Evolutionary conservation across 192 early-diverging fungal species (phyloP).

Genomic region (Backusella sp.): DNA sequence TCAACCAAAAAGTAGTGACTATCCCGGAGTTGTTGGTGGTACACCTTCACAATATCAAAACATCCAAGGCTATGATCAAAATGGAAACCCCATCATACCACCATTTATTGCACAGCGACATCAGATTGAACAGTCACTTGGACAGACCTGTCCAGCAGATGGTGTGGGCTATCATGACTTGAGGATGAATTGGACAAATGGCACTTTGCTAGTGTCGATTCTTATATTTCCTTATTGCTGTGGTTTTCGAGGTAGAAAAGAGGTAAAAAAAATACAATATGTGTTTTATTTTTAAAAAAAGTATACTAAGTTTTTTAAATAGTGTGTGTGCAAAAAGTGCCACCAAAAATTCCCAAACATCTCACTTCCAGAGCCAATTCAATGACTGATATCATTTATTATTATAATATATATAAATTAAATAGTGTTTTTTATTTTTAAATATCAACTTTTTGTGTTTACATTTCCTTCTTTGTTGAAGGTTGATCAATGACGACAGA

Average conservation of each 20-base stretch:
- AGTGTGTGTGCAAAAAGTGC: slow-evolving; percentile 34
- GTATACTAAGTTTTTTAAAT: not conserved
- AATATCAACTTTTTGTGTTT: not conserved
- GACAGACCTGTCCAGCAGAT: slow-evolving; percentile 13
- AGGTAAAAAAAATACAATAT: slow-evolving; percentile 8
- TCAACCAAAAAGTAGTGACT: not conserved
- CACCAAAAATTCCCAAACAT: slow-evolving; percentile 23
- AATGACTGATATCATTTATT: not conserved
- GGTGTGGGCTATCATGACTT: slow-evolving; percentile 21
- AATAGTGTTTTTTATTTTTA: no score
- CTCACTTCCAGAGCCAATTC: slow-evolving; percentile 18
- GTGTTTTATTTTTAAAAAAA: not conserved
- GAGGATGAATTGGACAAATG: slow-evolving; percentile 33
- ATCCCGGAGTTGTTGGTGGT: slow-evolving; percentile 9
- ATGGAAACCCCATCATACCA: slow-evolving; percentile 20
- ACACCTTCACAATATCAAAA: not conserved
- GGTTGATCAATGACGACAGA: not conserved
- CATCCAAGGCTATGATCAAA: slow-evolving; percentile 11
- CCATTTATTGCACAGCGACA: slow-evolving; percentile 24
- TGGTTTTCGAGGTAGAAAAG: slow-evolving; percentile 26
- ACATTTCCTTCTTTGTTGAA: slow-evolving; percentile 13
- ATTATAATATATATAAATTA: not conserved
- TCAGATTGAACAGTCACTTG: slow-evolving; percentile 26
- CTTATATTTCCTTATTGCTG: slow-evolving; percentile 32
- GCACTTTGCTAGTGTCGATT: slow-evolving; percentile 16